A percentile compares a stretch with the other conserved stretches of the same genome.
phyloP scores from a whole-genome alignment of 495 filamentous ascomycete species.

The Massariosphaeria phaeospora region DNA sequence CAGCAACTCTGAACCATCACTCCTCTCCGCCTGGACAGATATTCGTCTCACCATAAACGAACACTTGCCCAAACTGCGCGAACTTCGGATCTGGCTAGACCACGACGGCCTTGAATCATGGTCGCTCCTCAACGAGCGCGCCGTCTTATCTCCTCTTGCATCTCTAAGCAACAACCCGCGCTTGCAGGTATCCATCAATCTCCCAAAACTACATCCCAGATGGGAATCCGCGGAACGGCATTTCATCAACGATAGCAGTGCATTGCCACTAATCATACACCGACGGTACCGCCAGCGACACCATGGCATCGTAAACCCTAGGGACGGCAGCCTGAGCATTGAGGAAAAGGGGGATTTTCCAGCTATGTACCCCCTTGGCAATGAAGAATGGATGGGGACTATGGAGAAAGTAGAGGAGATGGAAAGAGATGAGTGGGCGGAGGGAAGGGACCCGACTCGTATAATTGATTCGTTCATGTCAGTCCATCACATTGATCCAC shows the following conservation, averaged over 20 bases:
- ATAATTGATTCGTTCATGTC: no score
- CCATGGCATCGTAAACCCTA: conserved; percentile 2
- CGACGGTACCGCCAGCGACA: conserved; percentile 4
- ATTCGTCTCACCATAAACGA: conserved; percentile 3
- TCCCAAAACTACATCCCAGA: conserved; percentile 8
- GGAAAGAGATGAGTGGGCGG: background rate
- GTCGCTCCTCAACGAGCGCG: conserved; percentile 16
- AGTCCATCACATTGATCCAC: no score
- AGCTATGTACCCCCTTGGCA: background rate
- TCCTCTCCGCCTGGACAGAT: background rate
- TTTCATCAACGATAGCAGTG: conserved; percentile 2
- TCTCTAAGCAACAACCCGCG: background rate
- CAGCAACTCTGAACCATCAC: conserved; percentile 1
- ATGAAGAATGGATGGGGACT: background rate
- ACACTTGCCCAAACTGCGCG: background rate
- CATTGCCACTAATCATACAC: conserved; percentile 4
- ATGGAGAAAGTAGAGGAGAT: conserved; percentile 2
- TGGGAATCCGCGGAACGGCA: conserved; percentile 1
- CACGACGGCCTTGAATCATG: conserved; percentile 5
- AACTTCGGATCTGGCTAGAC: conserved; percentile 15
- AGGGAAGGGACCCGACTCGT: background rate
- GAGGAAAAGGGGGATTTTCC: conserved; percentile 2
- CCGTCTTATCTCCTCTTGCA: conserved; percentile 13
- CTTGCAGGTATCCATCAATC: conserved; percentile 7
- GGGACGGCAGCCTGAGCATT: background rate